Evolutionary conservation across 2,329 filamentous ascomycete genomes (phyloP).

Genomic region (Nakataea oryzae): DNA sequence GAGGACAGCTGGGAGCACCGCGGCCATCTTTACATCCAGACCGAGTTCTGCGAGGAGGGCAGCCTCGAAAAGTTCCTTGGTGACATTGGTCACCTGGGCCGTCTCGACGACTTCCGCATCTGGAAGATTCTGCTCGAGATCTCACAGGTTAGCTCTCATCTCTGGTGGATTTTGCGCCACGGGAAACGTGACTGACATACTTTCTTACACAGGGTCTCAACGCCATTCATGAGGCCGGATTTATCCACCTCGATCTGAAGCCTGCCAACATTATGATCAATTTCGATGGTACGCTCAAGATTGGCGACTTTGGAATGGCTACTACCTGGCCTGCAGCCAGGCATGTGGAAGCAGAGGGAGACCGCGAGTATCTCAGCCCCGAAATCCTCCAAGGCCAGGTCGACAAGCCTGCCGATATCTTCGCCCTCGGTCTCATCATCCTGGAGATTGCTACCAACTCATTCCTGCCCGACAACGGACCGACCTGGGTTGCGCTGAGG

Average conservation of each 20-base stretch:
- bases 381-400: constrained; percentile 81
- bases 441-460: constrained; percentile 93
- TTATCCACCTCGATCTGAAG: constrained; percentile 78
- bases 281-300: constrained; percentile 73
- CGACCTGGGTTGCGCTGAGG: constrained; percentile 81
- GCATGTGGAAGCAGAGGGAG: constrained; percentile 81
- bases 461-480: constrained; percentile 83
- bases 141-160: constrained; percentile 51
- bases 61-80: constrained; percentile 78
- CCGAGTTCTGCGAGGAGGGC: constrained; percentile 91
- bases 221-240: constrained; percentile 80
- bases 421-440: constrained; percentile 87
- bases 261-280: constrained; percentile 76
- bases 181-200: background rate
- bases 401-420: constrained; percentile 87
- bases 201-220: constrained; percentile 59
- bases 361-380: constrained; percentile 91
- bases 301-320: constrained; percentile 79
- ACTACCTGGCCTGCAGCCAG: constrained; percentile 65
- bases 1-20: constrained; percentile 82
- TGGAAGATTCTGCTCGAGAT: constrained; percentile 95
- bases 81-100: constrained; percentile 71
- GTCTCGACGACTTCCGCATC: constrained; percentile 93
- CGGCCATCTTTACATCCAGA: constrained; percentile 87
- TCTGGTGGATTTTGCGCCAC: background rate